Evolutionary conservation across 1,284 basidiomycete genomes (phyloP), one percentile per base, ranked within the genome.

Genomic region (Inonotus hispidus): DNA sequence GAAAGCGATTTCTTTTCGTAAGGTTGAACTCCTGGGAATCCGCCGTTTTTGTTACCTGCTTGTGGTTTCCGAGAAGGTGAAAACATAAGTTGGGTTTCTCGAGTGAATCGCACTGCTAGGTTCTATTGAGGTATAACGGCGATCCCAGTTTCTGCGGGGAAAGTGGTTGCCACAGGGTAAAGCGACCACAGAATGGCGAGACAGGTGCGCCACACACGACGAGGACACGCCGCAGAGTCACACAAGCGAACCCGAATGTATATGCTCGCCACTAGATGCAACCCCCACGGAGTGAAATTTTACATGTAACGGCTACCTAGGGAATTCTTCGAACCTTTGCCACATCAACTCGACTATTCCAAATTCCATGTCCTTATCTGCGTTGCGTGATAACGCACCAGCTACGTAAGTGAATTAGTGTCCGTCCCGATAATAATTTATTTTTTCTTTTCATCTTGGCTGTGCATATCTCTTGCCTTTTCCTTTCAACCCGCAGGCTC

Each of bases 111-210:
- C 27, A 58, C 16, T 43, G 6, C 19, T 16, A 43, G 41, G 11
- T 21, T 29, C 23, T 21, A 14, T n/a, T 13, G 54, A 45, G 39
- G 25, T n/a, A 41, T 16, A 2, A 5, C 46, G 56, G 46, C 56
- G 56, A 58, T 58, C 56, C 25, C 27, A 49, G 23, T 58, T 32
- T 58, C 21, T 32, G 35, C 3, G 29, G 46, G 21, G 32, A 58
- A 58, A 58, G 45, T 45, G 23, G 56, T 49, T 58, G 56, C 56
- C 56, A 58, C 56, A 58, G 46, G 41, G 35, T 19, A 21, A 27
- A 19, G 49, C 11, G 10, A 32, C 19, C 25, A 14, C 1, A n/a
- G 41, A 41, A 13, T 29, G 2, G 10, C 32, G n/a, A 32, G 32
- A 46, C 56, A 29, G 25, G 23, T 49, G 32, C 50, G 50, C 50